phyloP scores from a whole-genome alignment of 345 rosid genomes.

The Hibiscus tridactylites region DNA sequence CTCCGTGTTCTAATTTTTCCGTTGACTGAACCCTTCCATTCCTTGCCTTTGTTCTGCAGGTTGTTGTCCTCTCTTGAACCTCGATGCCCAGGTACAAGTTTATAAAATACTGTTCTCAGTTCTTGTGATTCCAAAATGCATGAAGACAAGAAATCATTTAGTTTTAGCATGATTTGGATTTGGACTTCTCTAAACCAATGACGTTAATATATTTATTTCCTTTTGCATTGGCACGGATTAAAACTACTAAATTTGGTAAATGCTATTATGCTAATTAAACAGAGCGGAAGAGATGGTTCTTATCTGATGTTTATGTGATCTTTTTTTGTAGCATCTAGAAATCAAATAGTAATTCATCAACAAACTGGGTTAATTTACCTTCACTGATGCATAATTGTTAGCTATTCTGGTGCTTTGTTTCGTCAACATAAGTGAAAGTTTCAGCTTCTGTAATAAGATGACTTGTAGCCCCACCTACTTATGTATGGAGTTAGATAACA shows the following conservation, averaged over 20 bases:
- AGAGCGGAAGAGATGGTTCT: background rate
- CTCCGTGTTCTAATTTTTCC: background rate
- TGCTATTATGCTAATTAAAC: background rate
- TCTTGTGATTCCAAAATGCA: background rate
- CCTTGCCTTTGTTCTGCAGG: slow-evolving; percentile 31
- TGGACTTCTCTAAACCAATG: background rate
- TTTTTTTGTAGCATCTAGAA: background rate
- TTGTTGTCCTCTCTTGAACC: slow-evolving; percentile 80
- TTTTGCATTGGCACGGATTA: background rate
- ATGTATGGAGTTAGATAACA: too few relatives aligned
- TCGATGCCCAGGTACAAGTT: slow-evolving; percentile 68
- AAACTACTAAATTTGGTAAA: background rate
- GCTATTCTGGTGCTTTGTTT: background rate
- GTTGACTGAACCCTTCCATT: background rate
- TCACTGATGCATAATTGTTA: background rate
- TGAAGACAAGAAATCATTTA: background rate
- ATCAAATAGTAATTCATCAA: background rate
- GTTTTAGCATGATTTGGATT: background rate
- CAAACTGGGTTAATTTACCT: background rate
- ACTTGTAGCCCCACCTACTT: background rate
- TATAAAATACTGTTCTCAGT: background rate
- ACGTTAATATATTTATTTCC: background rate
- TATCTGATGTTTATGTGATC: too few relatives aligned
- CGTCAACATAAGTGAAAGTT: background rate
- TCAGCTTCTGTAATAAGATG: background rate